These are phyloP conservation scores for Epichloe scottii DNA, from an alignment of 2,329 filamentous ascomycete genomes.

Conservation along the genomic window DNA sequence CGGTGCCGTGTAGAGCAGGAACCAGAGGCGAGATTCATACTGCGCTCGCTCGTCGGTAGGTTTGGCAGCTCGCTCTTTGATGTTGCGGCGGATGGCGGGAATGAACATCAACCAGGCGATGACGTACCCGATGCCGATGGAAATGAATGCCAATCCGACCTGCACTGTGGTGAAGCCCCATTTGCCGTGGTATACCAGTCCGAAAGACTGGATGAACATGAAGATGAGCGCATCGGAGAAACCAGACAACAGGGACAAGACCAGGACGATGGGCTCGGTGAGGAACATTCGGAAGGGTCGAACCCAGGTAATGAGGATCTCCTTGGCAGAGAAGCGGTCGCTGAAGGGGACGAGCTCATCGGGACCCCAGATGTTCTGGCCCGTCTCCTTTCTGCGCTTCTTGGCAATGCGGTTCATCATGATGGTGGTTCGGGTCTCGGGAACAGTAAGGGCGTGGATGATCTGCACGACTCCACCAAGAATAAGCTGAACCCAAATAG, in stretches of 20 bases:
- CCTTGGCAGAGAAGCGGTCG: slow-evolving; percentile 44
- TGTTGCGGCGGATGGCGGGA: slow-evolving; percentile 41
- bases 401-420: slow-evolving; percentile 72
- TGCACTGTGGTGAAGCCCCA: slow-evolving; percentile 49
- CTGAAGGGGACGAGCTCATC: slow-evolving; percentile 54
- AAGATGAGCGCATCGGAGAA: slow-evolving; percentile 68
- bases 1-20: slow-evolving; percentile 49
- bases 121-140: slow-evolving; percentile 55
- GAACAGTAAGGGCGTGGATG: slow-evolving; percentile 56
- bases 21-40: slow-evolving; percentile 55
- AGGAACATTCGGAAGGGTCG: slow-evolving; percentile 63
- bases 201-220: slow-evolving; percentile 63
- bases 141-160: slow-evolving; percentile 49
- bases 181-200: slow-evolving; percentile 49
- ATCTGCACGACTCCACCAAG: slow-evolving; percentile 58
- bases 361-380: slow-evolving; percentile 55
- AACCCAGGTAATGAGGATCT: slow-evolving; percentile 43
- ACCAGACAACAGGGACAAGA: slow-evolving; percentile 56
- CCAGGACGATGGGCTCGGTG: slow-evolving; percentile 61
- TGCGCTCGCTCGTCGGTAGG: slow-evolving; percentile 46
- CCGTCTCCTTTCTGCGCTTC: slow-evolving; percentile 48
- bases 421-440: slow-evolving; percentile 65
- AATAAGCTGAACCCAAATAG: slow-evolving; percentile 77
- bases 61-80: slow-evolving; percentile 35
- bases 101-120: slow-evolving; percentile 49